Base-by-base conservation (phyloP, 2,329 filamentous ascomycete species). In the Cladobotryum protrusum region DNA sequence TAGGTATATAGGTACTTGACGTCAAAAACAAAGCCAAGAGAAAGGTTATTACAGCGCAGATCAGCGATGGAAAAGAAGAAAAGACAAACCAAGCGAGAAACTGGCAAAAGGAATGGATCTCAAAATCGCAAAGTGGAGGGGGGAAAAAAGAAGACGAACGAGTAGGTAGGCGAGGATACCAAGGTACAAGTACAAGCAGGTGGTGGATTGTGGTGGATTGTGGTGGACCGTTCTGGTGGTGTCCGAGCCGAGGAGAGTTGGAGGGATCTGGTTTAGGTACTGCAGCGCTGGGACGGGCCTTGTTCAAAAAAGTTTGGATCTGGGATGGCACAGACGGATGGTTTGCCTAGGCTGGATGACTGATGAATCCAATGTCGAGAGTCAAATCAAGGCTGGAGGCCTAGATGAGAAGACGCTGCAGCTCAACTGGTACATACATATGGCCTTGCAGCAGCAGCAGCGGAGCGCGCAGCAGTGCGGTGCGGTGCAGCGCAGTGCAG, bases 261-360 rank as follows among this genome's bases (percentile, higher is more conserved):
- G n/a, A 43, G 40, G 32, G 15, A 35, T 15, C 34, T 17, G 33
- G 32, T n/a, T 20, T 17, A 12, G 15, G 8, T 43, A 13, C 19
- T 24, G 19, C 41, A 17, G 15, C 13, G 29, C 19, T 35, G 42
- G 43, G 43, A 45, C 33, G 43, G 17, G 42, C 42, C 24, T 29
- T 24, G 46, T 35, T 42, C 24, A 29, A 7, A 7, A 4, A 29
- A 8, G 3, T 29, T 29, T 29, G 39, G 34, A 37, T 13, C 50
- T 34, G 43, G 50, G 50, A 52, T 52, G 50, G 50, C 50, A 52
- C 50, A 52, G 47, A 49, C 50, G 18, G 50, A 50, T 49, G 43
- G 47, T 43, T 49, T 49, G 50, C 41, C 41, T 34, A 35, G 35
- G 44, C 24, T 43, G 40, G 33, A 43, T 29, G 24, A 8, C n/a